A percentile compares a stretch with the other conserved stretches of the same genome.
Conservation (phyloP, 108 stramenopile genomes). For the Heterococcus sp. region DNA sequence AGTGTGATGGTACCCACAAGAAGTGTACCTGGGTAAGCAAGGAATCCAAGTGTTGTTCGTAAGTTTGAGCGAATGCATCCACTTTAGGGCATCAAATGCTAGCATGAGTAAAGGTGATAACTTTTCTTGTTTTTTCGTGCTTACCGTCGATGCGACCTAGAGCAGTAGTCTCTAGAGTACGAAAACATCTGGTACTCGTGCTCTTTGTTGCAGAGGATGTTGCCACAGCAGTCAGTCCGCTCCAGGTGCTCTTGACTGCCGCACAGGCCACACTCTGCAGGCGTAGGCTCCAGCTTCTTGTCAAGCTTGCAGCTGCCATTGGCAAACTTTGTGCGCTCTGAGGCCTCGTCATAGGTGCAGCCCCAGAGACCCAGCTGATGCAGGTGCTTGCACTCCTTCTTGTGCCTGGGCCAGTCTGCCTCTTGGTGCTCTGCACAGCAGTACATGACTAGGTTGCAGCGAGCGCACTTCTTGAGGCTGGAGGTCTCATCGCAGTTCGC, state of each 20-base stretch:
- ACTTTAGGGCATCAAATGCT: too few species aligned
- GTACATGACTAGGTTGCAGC: neutral
- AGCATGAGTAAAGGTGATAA: too few species aligned
- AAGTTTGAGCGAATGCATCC: too few species aligned
- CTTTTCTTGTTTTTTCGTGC: too few species aligned
- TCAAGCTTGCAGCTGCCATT: neutral
- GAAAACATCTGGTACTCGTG: neutral
- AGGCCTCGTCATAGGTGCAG: neutral
- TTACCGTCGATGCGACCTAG: neutral
- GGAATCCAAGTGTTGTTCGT: too few species aligned
- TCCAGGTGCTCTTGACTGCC: neutral
- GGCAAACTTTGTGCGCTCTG: neutral
- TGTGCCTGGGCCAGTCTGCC: neutral
- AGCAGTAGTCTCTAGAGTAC: neutral
- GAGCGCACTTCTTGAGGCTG: neutral
- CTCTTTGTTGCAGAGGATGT: neutral
- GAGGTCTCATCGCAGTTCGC: neutral
- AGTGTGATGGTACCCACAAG: neutral
- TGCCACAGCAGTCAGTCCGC: neutral
- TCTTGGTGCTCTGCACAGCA: neutral
- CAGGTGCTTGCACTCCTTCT: conserved; percentile 1
- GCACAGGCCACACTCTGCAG: neutral
- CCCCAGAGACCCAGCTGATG: neutral
- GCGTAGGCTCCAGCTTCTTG: neutral
- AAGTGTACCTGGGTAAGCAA: too few species aligned